Base-by-base conservation (phyloP, 495 filamentous ascomycete species). In the Aspergillus steynii region DNA sequence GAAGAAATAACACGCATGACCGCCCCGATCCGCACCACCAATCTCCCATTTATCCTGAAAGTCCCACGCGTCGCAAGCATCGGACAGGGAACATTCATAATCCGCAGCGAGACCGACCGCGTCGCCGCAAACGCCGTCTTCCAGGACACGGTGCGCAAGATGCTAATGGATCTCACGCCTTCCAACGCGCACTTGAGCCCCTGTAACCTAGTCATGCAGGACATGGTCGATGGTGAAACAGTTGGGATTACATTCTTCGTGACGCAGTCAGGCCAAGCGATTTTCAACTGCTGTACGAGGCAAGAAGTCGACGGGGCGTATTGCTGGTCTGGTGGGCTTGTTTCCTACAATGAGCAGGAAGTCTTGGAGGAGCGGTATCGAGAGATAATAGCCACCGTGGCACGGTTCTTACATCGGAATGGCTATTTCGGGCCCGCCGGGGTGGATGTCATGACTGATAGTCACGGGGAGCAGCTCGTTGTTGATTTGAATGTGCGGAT, bases 401-500 rank as follows among this genome's bases (percentile, higher is more conserved):
- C 60, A 20, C 28, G 14, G 4, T n/a, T 46, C 7, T n/a, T 62
- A 25, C 54, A 58, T 42, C 9, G 15, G 14, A 42, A 50, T 7
- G 60, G 60, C 15, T 62, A 58, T 46, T 52, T 58, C 28, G 60
- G 60, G 31, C 54, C 60, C 2, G 60, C 49, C 0, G 60, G 60
- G 4, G 37, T 37, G 6, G 60, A 62, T 51, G 29, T 62, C 27
- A 52, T 62, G 47, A 54, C 25, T 2, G 55, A 62, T 26, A 3
- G 48, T 14, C 27, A 8, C 2, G 60, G 55, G 25, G 10, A 46
- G 10, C 54, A 53, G 7, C 12, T 62, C 8, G 34, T 62, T 8
- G 55, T 62, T 26, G 60, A 62, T 54, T 26, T 62, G 31, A 62
- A 62, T 54, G 53, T 51, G 3, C 60, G 60, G n/a, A 48, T 58